Evolutionary conservation across 371 early-diverging fungal genomes (phyloP).

Genomic region (Mortierella sp.): DNA sequence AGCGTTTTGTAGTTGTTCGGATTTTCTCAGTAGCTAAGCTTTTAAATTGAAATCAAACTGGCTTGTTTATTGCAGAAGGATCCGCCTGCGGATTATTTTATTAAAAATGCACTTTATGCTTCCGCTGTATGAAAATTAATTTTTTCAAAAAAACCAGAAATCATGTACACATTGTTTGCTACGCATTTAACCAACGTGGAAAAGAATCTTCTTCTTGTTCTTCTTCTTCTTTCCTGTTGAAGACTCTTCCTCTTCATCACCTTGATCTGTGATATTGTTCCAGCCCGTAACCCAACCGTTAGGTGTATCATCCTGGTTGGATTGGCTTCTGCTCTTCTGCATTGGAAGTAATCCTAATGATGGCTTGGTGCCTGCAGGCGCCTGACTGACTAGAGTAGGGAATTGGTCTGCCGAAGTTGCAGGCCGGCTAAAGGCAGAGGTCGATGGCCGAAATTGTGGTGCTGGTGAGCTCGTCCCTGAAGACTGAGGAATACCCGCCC

Average conservation of each 20-base stretch:
- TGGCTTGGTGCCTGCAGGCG: constrained; percentile 56
- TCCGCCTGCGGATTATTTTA: no score
- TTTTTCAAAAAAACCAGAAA: neutral
- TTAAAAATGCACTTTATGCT: no score
- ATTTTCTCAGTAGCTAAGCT: no score
- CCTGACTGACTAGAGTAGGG: constrained; percentile 35
- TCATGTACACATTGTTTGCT: neutral
- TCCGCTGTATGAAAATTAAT: neutral
- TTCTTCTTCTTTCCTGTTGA: constrained; percentile 68
- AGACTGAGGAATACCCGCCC: constrained; percentile 36
- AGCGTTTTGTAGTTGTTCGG: no score
- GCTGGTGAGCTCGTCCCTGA: constrained; percentile 15
- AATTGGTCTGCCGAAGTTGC: constrained; percentile 28
- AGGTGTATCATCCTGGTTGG: constrained; percentile 28
- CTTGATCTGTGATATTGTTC: constrained; percentile 29
- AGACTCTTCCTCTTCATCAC: constrained; percentile 21
- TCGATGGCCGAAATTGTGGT: constrained; percentile 50
- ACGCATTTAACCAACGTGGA: constrained; percentile 68
- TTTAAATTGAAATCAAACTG: no score
- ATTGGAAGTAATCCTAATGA: constrained; percentile 59
- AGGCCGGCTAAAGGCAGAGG: constrained; percentile 9
- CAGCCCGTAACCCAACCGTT: constrained; percentile 52
- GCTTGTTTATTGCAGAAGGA: no score
- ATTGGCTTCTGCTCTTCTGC: constrained; percentile 54
- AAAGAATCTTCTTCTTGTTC: constrained; percentile 67